Base-by-base conservation (phyloP, 345 rosid species). In the Rhodomyrtus tomentosa region DNA sequence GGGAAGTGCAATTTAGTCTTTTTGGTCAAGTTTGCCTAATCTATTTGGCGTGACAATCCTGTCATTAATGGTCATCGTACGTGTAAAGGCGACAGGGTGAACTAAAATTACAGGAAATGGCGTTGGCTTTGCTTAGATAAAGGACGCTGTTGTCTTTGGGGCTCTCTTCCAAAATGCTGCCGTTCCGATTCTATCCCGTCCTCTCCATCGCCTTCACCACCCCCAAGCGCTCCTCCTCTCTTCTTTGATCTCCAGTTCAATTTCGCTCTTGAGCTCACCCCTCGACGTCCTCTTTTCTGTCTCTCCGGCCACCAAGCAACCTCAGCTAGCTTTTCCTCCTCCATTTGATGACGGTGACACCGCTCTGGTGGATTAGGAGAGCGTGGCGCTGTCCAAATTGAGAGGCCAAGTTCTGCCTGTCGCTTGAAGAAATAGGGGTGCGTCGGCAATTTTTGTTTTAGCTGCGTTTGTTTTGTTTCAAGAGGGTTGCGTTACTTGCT, bases 381-480 rank as follows among this genome's bases (percentile, higher is more conserved):
- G 89, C 58, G 91, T 95, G n/a, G n/a, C n/a, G n/a, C n/a, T n/a
- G n/a, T n/a, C 83, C 98, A 92, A 83, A 93, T 93, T 86, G 98
- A 93, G 53, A 95, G 92, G 85, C 95, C 95, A 84, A 84, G 40
- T 40, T 86, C 88, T 7, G 85, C 95, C 87, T 90, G 94, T 36
- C 86, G 83, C 25, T 50, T 95, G 3, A 85, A 87, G 55, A 92
- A 93, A 91, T 94, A 98, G 98, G 93, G 97, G 97, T 94, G 88
- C 45, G 76, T 68, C 25, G 38, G 12, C 52, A 85, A 22, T 5
- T 38, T 55, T 62, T 27, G 36, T 24, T 50, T 59, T n/a, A 53
- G 40, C 52, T 54, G 42, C 48, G 4, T 87, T 38, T 27, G 36
- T 56, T 83, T 51, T 59, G 40, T 4, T 29, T 62, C 36, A 16